Base-by-base conservation (phyloP, 225 moss, liverwort and hornwort species). In the Marchantia paleacea region DNA sequence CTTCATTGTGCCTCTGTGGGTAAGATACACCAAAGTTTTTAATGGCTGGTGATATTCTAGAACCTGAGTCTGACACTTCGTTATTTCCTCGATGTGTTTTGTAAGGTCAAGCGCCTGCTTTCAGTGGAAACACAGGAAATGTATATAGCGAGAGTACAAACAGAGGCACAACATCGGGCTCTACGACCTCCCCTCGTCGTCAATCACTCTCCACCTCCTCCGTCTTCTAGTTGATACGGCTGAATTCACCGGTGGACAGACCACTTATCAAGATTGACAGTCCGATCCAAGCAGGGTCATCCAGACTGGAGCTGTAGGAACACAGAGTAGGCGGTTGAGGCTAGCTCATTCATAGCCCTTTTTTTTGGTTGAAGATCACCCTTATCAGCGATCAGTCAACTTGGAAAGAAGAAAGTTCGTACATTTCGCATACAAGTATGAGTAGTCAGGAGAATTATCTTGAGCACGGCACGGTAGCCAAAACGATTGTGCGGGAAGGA, bases 101-200 rank as follows among this genome's bases (percentile, higher is more conserved):
- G 76, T 82, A 39, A 95, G 97, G 92, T 95, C 7, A 99, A 99
- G 86, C 90, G 99, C 62, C 85, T 95, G 29, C 50, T 95, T 80
- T 91, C 91, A 25, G 95, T 99, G 87, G 99, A 99, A 85, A 99
- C 95, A 62, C 86, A 91, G 83, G 97, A 99, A 82, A 99, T 99
- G 97, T 91, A 91, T 68, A 85, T 90, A 19, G 86, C 85, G 12
- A 85, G 99, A 80, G 55, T 95, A 47, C 84, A 91, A 87, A 90
- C 88, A 67, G 90, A 92, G 85, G 90, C 90, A 19, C 85, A 91
- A 85, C 90, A 58, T 54, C 88, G 79, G 80, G 97, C 92, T 20
- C 78, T 90, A 9, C 85, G 97, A 79, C 87, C 89, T 54, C 91
- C 97, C 25, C 65, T 87, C 20, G 73, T 91, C 72, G 82, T 91